Base-by-base conservation (phyloP, 495 filamentous ascomycete genomes). In the Lasiosphaeria hispida region DNA sequence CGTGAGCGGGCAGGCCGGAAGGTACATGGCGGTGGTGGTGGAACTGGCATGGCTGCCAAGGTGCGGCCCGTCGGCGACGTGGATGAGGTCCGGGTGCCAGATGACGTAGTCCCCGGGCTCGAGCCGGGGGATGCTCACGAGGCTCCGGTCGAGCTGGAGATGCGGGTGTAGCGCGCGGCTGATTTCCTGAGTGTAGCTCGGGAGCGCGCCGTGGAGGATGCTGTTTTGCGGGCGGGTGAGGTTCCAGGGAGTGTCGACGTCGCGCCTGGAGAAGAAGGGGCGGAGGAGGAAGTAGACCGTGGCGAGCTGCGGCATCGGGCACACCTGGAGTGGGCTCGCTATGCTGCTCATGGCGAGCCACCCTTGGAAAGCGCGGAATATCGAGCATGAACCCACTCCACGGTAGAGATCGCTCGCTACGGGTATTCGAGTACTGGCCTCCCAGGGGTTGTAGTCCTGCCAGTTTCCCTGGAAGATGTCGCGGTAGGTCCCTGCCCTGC, bases 351-450 rank as follows among this genome's bases (percentile, higher is more conserved):
- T 83, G 34, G 87, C 81, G 14, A 96, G 76, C 86, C 88, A 91
- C 9, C 90, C 91, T 66, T 95, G 90, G 69, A 87, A 92, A 82
- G 94, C 92, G 4, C 92, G 81, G 72, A 92, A 87, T 80, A 92
- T 90, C 18, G 82, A 87, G 70, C 91, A 95, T 4, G 87, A 85
- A 2, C 90, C 88, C 2, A 89, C 83, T 15, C 89, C 87, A 59
- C 91, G 85, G 72, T 96, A 96, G 41, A 96, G 68, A 61, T 96
- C 91, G 63, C 84, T 85, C 4, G 82, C 81, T 4, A 86, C 89
- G 4, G 70, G 75, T 1, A 93, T 68, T 7, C 92, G 81, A 63
- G 86, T 83, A 57, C 82, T 84, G 17, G 83, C 83, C 61, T 95
- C 90, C 85, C 86, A 96, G 1, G 92, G 83, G 65, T 95, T 87